These are phyloP conservation scores for Grosmannia huntii DNA, from an alignment of 2,329 filamentous ascomycete genomes.

Conservation along the genomic window DNA sequence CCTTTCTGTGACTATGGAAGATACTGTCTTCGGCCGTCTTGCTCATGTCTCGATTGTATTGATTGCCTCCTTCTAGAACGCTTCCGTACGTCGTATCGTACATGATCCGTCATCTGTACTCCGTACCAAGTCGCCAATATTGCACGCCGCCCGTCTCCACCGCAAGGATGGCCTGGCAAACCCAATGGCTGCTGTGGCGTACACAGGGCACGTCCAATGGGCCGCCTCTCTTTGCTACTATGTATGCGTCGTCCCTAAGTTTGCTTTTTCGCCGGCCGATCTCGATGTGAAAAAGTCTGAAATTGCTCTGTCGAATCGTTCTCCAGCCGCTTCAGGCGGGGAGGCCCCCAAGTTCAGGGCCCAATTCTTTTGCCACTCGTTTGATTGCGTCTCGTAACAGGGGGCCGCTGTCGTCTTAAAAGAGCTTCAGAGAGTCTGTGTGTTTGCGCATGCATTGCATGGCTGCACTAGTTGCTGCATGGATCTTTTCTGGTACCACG, in stretches of 20 bases:
- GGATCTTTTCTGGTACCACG: not conserved
- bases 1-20: too few relatives aligned
- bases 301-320: too few relatives aligned
- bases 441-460: not conserved
- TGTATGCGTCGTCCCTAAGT: too few relatives aligned
- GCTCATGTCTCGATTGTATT: too few relatives aligned
- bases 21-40: too few relatives aligned
- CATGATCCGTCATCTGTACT: not conserved
- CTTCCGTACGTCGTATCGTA: too few relatives aligned
- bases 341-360: not conserved
- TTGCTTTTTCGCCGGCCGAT: too few relatives aligned
- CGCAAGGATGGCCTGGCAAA: not conserved
- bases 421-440: not conserved
- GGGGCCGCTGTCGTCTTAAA: not conserved
- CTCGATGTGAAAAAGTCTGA: too few relatives aligned
- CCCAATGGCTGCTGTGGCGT: too few relatives aligned
- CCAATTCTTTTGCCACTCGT: not conserved
- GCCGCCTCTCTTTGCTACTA: too few relatives aligned
- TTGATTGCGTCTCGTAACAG: constrained; percentile 1
- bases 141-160: not conserved
- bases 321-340: too few relatives aligned
- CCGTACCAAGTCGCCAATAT: not conserved
- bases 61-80: constrained; percentile 5
- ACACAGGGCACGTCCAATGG: too few relatives aligned
- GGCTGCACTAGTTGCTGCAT: not conserved